Percentiles rank a stretch among this genome's conserved stretches.
These are phyloP conservation scores for Rugosomyces carneus DNA, from an alignment of 1,284 basidiomycete genomes.

Conservation along the genomic window DNA sequence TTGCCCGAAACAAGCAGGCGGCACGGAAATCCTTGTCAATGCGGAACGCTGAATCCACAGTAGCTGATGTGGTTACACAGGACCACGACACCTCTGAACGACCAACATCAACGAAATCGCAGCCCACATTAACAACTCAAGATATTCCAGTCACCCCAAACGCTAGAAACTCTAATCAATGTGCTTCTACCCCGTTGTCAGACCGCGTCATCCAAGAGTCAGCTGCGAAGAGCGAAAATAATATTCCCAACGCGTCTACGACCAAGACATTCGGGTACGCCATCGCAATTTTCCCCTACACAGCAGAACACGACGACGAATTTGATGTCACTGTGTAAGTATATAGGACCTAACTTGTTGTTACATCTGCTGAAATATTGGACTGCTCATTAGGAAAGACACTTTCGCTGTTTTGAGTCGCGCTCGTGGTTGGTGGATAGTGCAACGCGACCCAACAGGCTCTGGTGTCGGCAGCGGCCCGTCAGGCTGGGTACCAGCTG, in stretches of 20 bases:
- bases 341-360: slow-evolving; percentile 10
- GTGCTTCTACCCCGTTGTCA: neutral
- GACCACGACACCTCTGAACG: neutral
- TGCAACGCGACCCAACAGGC: slow-evolving; percentile 88
- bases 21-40: slow-evolving; percentile 63
- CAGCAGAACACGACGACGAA: slow-evolving; percentile 95
- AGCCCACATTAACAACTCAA: neutral
- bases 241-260: slow-evolving; percentile 31
- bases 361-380: slow-evolving; percentile 9
- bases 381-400: slow-evolving; percentile 51
- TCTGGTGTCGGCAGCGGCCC: slow-evolving; percentile 78
- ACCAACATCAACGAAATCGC: neutral
- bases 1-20: slow-evolving; percentile 92
- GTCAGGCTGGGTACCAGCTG: slow-evolving; percentile 86
- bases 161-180: neutral
- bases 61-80: slow-evolving; percentile 31
- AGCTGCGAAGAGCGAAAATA: slow-evolving; percentile 34
- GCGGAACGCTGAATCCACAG: slow-evolving; percentile 33
- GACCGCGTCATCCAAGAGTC: neutral
- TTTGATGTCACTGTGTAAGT: slow-evolving; percentile 95
- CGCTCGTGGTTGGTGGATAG: slow-evolving; percentile 98
- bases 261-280: slow-evolving; percentile 70
- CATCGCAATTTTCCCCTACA: slow-evolving; percentile 90
- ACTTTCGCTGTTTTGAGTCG: slow-evolving; percentile 92
- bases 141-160: neutral